Evolutionary conservation across 202 grass and related monocot genomes (phyloP).

Genomic region (Setaria italica): DNA sequence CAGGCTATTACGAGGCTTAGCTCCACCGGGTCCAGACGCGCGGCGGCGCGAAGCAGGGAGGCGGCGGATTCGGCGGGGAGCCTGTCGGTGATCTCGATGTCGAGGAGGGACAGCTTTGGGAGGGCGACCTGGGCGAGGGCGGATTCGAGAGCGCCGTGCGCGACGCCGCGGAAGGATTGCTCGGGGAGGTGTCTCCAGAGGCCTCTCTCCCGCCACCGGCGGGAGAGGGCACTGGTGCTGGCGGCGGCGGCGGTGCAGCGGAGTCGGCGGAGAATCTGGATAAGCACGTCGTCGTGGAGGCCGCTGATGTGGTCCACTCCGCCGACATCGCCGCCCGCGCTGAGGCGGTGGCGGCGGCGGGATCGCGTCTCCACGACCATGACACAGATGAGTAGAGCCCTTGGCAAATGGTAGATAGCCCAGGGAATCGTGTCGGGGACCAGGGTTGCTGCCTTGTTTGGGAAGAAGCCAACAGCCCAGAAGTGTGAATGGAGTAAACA

Average conservation of each 20-base stretch:
- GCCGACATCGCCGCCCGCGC: not conserved
- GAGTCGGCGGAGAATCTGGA: not conserved
- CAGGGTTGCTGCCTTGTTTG: no score
- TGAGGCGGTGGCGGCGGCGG: not conserved
- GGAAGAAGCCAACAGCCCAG: no score
- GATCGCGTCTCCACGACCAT: no score
- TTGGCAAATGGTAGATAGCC: no score
- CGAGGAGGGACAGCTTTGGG: not conserved
- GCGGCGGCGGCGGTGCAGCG: conserved; percentile 11
- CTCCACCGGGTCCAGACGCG: not conserved
- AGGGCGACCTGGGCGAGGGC: conserved; percentile 8
- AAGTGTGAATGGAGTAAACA: no score
- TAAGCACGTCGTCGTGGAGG: not conserved
- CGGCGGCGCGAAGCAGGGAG: conserved; percentile 22
- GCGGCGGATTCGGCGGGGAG: not conserved
- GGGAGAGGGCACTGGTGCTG: not conserved
- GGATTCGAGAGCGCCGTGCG: not conserved
- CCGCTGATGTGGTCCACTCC: not conserved
- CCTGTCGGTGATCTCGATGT: not conserved
- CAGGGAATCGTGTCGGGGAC: no score
- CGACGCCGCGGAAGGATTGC: not conserved
- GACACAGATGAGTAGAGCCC: no score
- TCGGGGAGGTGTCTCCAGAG: not conserved
- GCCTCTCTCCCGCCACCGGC: not conserved
- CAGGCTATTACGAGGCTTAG: not conserved